Evolutionary conservation across 2,329 filamentous ascomycete species (phyloP).

Genomic region (Hypoxylon sp.): DNA sequence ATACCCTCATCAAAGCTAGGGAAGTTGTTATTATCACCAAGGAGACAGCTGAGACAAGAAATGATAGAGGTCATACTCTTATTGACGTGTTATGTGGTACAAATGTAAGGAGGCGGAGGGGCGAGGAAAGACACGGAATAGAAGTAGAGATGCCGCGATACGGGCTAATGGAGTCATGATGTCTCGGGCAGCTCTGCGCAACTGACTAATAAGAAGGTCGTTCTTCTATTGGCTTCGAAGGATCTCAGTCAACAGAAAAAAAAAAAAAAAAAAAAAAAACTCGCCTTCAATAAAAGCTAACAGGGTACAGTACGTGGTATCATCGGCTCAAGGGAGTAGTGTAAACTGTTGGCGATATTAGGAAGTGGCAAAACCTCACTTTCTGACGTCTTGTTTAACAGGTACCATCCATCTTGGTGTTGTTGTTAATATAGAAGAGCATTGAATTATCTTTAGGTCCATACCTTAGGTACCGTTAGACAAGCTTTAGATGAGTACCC

Average conservation of each 20-base stretch:
- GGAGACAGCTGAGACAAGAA: neutral
- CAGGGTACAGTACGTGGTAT: neutral
- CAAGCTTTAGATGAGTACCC: neutral
- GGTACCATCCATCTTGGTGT: neutral
- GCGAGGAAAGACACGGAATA: neutral
- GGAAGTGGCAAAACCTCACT: neutral
- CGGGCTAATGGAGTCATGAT: neutral
- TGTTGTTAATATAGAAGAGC: neutral
- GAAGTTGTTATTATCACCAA: neutral
- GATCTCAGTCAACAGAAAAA: slow-evolving; percentile 33
- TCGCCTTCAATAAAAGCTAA: slow-evolving; percentile 4
- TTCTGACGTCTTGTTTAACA: neutral
- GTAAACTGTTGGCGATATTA: neutral
- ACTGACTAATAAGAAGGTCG: slow-evolving; percentile 6
- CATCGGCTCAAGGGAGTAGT: neutral
- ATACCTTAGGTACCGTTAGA: slow-evolving; percentile 1
- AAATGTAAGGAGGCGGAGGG: slow-evolving; percentile 9
- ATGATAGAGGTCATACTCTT: neutral
- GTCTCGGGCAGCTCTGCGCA: neutral
- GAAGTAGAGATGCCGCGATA: neutral
- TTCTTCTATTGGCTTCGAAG: slow-evolving; percentile 33
- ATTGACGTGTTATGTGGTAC: neutral
- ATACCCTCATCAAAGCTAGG: neutral
- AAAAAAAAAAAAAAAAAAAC: slow-evolving; percentile 5
- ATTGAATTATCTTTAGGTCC: neutral